phyloP scores from a whole-genome alignment of 176 grass and related monocot genomes.

The Musa schizocarpa region DNA sequence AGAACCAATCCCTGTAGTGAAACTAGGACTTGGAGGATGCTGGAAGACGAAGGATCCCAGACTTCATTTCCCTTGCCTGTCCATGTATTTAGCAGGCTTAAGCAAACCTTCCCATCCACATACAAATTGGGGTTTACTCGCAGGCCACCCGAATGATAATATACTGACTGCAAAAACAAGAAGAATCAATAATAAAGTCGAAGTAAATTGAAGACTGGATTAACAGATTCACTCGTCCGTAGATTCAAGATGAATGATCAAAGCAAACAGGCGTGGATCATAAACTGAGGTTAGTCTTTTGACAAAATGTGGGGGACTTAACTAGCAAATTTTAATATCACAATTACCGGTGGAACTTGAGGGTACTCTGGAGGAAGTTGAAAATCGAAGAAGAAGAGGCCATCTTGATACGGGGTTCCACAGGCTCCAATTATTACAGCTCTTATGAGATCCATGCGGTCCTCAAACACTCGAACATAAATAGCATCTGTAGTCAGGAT shows the following conservation, averaged over 20 bases:
- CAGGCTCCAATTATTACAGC: slow-evolving; percentile 87
- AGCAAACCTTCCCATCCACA: slow-evolving; percentile 90
- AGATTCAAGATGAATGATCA: no score
- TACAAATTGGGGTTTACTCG: slow-evolving; percentile 95
- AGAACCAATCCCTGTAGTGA: slow-evolving; percentile 96
- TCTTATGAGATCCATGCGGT: slow-evolving; percentile 88
- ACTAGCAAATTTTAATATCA: background rate
- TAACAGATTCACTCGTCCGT: no score
- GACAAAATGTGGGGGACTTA: background rate
- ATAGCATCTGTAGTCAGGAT: slow-evolving; percentile 66
- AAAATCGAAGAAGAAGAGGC: slow-evolving; percentile 98
- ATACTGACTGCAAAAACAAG: slow-evolving; percentile 53
- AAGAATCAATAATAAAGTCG: background rate
- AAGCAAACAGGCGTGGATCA: no score
- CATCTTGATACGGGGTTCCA: slow-evolving; percentile 96
- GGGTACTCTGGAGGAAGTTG: slow-evolving; percentile 82
- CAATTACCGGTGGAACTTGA: slow-evolving; percentile 82
- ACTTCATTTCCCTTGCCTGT: slow-evolving; percentile 88
- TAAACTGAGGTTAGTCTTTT: background rate
- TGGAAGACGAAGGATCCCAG: slow-evolving; percentile 87
- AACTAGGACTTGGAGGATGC: slow-evolving; percentile 88
- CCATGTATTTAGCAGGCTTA: slow-evolving; percentile 94
- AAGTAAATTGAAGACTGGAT: background rate
- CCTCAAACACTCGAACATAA: slow-evolving; percentile 96
- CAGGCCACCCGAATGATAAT: slow-evolving; percentile 96